Evolutionary conservation across 371 early-diverging fungal species (phyloP), one percentile per base, ranked within the genome.

Genomic region (Saksenaea oblongispora): DNA sequence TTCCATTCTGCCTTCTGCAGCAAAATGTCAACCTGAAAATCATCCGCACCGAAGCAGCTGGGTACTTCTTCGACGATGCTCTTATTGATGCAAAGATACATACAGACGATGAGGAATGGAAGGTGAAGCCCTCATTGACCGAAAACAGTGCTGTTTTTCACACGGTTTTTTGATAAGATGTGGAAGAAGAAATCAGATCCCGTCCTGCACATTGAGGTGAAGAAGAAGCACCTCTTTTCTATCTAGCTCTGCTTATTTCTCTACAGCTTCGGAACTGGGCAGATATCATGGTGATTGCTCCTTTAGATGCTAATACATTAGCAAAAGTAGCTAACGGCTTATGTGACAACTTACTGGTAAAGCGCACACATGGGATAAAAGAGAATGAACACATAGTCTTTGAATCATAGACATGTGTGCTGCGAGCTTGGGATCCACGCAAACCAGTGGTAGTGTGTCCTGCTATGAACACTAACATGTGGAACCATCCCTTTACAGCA

Each of bases 381-480:
- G 26, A 26, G 4, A 41, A 34, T 13, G 5, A 18, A 41, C 27
- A 37, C 44, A 27, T 56, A 31, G n/a, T 54, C 36, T 18, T 34
- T 70, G 24, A 31, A 17, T 28, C 7, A 7, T 64, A 93, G 92
- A 98, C 98, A 1, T 96, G 95, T 65, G 83, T 95, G 11, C 64
- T 95, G 42, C 74, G 98, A 3, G 98, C 98, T 1, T 97, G 98
- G 97, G 92, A 95, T 66, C 73, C 78, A 35, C 60, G 37, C 0
- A 85, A 86, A 86, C 93, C 47, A 59, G 93, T 73, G 11, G 56
- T 96, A 17, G 85, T 91, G 5, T 92, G 92, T 59, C 99, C 99
- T 5, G 98, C 98, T 5, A 98, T 98, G 98, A 98, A 98, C 69
- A 96, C 97, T 10, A 84, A 88, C 76, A 98, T 98, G 98, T 98